phyloP scores from a whole-genome alignment of 225 moss, liverwort and hornwort species.

The Takakia lepidozioides region DNA sequence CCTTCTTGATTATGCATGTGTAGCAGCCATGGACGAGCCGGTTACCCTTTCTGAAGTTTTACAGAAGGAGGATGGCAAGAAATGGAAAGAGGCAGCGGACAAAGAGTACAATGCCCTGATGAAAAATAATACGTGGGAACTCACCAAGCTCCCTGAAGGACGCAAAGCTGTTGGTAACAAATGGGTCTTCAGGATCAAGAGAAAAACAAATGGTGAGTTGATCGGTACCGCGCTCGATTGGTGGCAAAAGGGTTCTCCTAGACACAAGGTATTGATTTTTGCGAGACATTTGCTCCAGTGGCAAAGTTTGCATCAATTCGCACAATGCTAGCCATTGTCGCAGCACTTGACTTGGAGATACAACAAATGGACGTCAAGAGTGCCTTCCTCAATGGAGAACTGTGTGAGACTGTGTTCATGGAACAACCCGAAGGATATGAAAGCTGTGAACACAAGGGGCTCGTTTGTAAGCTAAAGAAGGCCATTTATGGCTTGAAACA shows the following conservation, averaged over 20 bases:
- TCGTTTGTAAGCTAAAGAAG: background rate
- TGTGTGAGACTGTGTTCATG: background rate
- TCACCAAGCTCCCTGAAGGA: background rate
- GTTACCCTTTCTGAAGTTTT: no score
- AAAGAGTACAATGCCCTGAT: background rate
- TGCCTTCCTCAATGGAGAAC: background rate
- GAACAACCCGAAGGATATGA: background rate
- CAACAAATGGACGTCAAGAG: constrained; percentile 2
- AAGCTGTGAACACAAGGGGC: background rate
- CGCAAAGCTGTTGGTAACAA: background rate
- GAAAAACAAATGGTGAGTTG: background rate
- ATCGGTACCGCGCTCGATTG: background rate
- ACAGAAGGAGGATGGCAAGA: no score
- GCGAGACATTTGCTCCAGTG: background rate
- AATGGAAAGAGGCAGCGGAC: background rate
- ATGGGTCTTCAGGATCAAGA: constrained; percentile 3
- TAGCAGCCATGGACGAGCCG: no score
- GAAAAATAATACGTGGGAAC: constrained; percentile 1
- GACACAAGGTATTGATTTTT: background rate
- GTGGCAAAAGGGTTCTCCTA: background rate
- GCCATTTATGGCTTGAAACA: background rate
- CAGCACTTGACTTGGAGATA: background rate
- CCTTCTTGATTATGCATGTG: no score
- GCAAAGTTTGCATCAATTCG: background rate
- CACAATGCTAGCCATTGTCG: background rate